Evolutionary conservation across 257 asterid species (phyloP).

Genomic region (Solanum okadae): DNA sequence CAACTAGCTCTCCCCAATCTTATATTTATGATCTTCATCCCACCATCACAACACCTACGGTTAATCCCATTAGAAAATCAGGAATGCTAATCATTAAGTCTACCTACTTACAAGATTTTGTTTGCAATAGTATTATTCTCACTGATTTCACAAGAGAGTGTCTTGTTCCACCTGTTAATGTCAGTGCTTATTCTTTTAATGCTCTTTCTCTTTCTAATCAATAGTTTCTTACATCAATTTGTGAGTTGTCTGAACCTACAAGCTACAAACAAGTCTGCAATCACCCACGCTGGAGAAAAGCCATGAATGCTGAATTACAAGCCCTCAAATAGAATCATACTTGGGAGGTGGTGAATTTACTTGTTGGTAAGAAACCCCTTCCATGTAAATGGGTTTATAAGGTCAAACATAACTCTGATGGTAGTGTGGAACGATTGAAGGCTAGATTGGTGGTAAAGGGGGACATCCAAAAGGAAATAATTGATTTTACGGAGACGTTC

Average conservation of each 20-base stretch:
- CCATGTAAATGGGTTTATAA: not conserved
- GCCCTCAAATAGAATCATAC: not conserved
- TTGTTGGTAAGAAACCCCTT: not conserved
- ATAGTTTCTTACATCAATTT: no score
- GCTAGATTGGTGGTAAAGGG: not conserved
- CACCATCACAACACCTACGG: not conserved
- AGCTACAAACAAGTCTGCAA: no score
- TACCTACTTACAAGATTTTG: not conserved
- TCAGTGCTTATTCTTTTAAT: no score
- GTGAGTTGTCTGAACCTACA: not conserved
- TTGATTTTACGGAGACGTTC: no score
- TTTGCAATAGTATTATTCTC: not conserved
- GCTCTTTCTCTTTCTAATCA: not conserved
- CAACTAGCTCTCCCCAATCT: no score
- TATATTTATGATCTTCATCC: no score
- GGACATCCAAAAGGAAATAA: not conserved
- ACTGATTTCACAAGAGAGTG: no score
- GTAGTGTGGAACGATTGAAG: not conserved
- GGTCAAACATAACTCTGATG: not conserved
- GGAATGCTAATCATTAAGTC: not conserved
- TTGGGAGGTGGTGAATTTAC: not conserved
- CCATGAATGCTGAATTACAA: not conserved
- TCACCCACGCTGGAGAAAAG: no score
- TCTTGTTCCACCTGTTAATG: no score
- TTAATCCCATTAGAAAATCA: not conserved